These are phyloP conservation scores for Coemansia reversa DNA, from an alignment of 192 early-diverging fungal species.

Conservation along the genomic window DNA sequence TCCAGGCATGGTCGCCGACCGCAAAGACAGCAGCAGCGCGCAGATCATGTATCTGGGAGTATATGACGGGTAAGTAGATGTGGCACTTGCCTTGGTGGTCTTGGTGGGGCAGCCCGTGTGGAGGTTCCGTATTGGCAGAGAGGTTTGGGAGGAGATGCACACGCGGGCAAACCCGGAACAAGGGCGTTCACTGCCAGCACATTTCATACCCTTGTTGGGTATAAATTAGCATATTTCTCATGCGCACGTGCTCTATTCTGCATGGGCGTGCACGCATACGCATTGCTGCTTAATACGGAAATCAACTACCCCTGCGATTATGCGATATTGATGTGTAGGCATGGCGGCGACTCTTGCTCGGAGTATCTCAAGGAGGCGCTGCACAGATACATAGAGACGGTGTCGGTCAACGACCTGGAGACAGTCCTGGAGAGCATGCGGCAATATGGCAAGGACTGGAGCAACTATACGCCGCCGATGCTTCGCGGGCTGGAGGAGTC, in stretches of 20 bases:
- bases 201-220: neutral
- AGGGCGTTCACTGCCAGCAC: neutral
- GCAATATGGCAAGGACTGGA: conserved; percentile 46
- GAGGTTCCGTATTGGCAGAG: neutral
- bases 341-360: conserved; percentile 49
- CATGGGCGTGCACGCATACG: conserved; percentile 1
- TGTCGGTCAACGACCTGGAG: conserved; percentile 21
- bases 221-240: neutral
- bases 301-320: neutral
- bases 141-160: neutral
- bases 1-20: conserved; percentile 48
- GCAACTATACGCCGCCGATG: conserved; percentile 34
- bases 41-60: conserved; percentile 51
- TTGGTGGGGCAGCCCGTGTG: neutral
- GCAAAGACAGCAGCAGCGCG: conserved; percentile 43
- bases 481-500: conserved; percentile 35
- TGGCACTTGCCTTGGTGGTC: neutral
- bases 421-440: conserved; percentile 30
- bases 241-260: neutral
- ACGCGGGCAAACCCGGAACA: neutral
- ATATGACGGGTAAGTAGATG: conserved; percentile 45
- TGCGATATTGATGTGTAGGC: conserved; percentile 22
- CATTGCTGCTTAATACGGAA: conserved; percentile 3
- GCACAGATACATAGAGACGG: conserved; percentile 37
- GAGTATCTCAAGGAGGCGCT: conserved; percentile 46